Evolutionary conservation across 768 basidiomycete genomes (phyloP).

Genomic region (Suillus luteus): DNA sequence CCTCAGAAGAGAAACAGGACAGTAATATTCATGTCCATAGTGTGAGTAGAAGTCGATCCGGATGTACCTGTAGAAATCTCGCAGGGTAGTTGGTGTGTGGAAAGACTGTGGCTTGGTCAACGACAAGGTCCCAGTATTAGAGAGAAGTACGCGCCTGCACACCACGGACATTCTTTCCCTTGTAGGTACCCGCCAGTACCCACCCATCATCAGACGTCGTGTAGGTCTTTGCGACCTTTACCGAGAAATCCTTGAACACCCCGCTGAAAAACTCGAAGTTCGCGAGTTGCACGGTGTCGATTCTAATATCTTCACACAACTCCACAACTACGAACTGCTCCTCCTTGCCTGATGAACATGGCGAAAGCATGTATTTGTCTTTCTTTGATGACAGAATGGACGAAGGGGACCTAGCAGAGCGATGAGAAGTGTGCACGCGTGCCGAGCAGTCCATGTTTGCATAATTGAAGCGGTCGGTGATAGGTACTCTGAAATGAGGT

Average conservation of each 20-base stretch:
- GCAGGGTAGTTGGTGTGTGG: conserved; percentile 69
- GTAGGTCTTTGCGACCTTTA: conserved; percentile 86
- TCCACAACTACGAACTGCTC: conserved; percentile 88
- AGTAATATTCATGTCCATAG: conserved; percentile 95
- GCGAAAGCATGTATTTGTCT: conserved; percentile 96
- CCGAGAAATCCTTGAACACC: conserved; percentile 88
- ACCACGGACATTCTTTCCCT: conserved; percentile 88
- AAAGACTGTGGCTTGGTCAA: conserved; percentile 54
- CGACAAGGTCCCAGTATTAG: conserved; percentile 2
- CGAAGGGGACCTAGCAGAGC: conserved; percentile 76
- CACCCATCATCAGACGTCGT: conserved; percentile 61
- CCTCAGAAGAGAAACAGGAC: conserved; percentile 88
- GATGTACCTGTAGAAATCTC: conserved; percentile 90
- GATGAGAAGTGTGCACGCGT: conserved; percentile 83
- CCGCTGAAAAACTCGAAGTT: conserved; percentile 99
- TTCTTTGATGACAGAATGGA: conserved; percentile 87
- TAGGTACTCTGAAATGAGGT: conserved; percentile 70
- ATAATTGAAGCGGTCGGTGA: conserved; percentile 92
- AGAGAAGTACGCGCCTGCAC: conserved; percentile 68
- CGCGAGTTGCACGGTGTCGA: conserved; percentile 94
- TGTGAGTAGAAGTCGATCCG: conserved; percentile 92
- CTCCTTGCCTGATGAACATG: conserved; percentile 59
- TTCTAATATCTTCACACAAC: conserved; percentile 95
- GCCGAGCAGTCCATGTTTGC: conserved; percentile 93
- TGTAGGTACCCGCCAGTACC: conserved; percentile 74